A percentile compares a stretch with the other conserved stretches of the same genome.
phyloP scores from a whole-genome alignment of 1,139 yeast species.

The Meyerozyma elateridarum region DNA sequence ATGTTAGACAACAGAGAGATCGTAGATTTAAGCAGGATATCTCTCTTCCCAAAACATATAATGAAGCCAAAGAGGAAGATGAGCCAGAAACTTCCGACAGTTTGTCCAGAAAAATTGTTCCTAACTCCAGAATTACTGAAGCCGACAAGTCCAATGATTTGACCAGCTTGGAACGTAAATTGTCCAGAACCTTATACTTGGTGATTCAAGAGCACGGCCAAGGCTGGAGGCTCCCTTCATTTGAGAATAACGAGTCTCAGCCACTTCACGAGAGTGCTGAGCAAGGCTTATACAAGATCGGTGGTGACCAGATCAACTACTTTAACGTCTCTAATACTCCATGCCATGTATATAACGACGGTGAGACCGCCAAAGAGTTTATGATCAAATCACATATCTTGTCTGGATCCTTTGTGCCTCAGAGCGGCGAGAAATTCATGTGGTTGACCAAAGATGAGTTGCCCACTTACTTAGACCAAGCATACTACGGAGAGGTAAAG shows the following conservation, averaged over 20 bases:
- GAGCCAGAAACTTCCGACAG: constrained; percentile 35
- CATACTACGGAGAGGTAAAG: constrained; percentile 51
- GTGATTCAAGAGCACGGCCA: constrained; percentile 45
- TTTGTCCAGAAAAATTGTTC: constrained; percentile 64
- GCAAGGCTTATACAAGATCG: constrained; percentile 62
- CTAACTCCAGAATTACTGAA: constrained; percentile 68
- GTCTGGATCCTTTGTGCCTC: constrained; percentile 74
- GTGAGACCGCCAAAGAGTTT: constrained; percentile 45
- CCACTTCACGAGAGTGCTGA: constrained; percentile 76
- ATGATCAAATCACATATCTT: constrained; percentile 83
- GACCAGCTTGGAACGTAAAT: constrained; percentile 69
- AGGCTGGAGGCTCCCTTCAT: constrained; percentile 79
- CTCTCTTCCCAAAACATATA: constrained; percentile 57
- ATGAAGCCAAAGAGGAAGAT: constrained; percentile 30
- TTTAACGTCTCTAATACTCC: constrained; percentile 91
- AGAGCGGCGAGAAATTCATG: constrained; percentile 41
- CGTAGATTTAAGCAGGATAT: constrained; percentile 77
- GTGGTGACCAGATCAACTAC: constrained; percentile 74
- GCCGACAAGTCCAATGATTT: constrained; percentile 66
- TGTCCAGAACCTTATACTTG: constrained; percentile 77
- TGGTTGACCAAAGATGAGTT: constrained; percentile 90
- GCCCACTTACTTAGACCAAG: constrained; percentile 44
- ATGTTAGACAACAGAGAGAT: constrained; percentile 82
- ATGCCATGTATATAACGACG: constrained; percentile 55
- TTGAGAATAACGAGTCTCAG: constrained; percentile 28